Evolutionary conservation across 768 basidiomycete genomes (phyloP).

Genomic region (Dendrothele bispora): DNA sequence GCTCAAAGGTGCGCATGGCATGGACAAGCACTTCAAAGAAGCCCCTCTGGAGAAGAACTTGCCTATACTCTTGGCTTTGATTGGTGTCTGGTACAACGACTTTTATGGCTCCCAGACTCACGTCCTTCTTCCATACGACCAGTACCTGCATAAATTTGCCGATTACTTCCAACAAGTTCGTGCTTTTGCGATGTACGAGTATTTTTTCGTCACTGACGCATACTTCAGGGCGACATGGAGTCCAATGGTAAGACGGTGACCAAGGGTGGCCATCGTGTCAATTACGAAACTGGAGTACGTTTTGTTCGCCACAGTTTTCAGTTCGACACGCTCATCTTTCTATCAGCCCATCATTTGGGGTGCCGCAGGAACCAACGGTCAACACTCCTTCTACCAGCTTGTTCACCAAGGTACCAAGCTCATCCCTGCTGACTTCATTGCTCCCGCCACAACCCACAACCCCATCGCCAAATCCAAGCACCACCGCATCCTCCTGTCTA

Average conservation of each 20-base stretch:
- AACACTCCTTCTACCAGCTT: slow-evolving; percentile 99
- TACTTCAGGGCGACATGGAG: slow-evolving; percentile 89
- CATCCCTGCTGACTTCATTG: slow-evolving; percentile 90
- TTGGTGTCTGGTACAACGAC: slow-evolving; percentile 99
- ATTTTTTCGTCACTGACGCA: not conserved
- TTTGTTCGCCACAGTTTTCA: slow-evolving; percentile 3
- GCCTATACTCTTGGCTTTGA: slow-evolving; percentile 84
- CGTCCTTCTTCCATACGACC: slow-evolving; percentile 94
- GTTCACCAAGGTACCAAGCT: slow-evolving; percentile 93
- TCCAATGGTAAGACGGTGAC: slow-evolving; percentile 98
- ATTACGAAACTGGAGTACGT: slow-evolving; percentile 94
- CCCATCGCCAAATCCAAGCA: slow-evolving; percentile 85
- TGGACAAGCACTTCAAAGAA: slow-evolving; percentile 96
- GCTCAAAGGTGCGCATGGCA: slow-evolving; percentile 90
- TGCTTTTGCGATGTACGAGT: not conserved
- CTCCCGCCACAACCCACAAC: slow-evolving; percentile 88
- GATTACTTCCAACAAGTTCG: slow-evolving; percentile 97
- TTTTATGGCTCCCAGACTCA: slow-evolving; percentile 97
- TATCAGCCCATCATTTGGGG: slow-evolving; percentile 97
- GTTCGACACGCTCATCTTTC: slow-evolving; percentile 4
- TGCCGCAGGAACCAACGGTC: slow-evolving; percentile 96
- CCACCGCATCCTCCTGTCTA: slow-evolving; percentile 95
- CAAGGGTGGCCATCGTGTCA: slow-evolving; percentile 87
- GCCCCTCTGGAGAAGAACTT: slow-evolving; percentile 87
- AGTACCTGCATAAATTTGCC: slow-evolving; percentile 98